phyloP scores from a whole-genome alignment of 2,329 filamentous ascomycete species.

The Boeremia lycopersici region DNA sequence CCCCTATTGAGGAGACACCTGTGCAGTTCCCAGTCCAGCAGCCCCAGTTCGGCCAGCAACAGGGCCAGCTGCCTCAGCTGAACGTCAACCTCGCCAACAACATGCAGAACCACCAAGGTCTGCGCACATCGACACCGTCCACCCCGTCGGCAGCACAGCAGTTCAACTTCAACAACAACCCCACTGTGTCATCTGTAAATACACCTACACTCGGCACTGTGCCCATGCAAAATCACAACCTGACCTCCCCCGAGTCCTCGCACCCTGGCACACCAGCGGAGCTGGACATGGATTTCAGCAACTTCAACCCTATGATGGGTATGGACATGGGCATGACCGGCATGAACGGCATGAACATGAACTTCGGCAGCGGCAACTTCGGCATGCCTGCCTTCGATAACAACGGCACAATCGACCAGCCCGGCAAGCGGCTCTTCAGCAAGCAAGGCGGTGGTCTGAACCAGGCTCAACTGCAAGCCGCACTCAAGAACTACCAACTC shows the following conservation, averaged over 20 bases:
- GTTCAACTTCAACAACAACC: conserved; percentile 87
- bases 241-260: conserved; percentile 69
- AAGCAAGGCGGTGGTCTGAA: conserved; percentile 74
- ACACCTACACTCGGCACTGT: conserved; percentile 88
- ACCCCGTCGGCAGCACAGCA: conserved; percentile 73
- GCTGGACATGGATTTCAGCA: conserved; percentile 72
- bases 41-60: conserved; percentile 60
- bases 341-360: conserved; percentile 44
- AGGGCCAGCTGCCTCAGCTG: conserved; percentile 69
- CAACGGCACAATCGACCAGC: conserved; percentile 76
- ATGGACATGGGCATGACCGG: conserved; percentile 38
- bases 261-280: conserved; percentile 73
- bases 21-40: conserved; percentile 64
- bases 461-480: conserved; percentile 73
- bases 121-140: conserved; percentile 83
- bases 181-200: conserved; percentile 95
- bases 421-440: conserved; percentile 90
- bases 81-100: conserved; percentile 80
- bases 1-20: conserved; percentile 70
- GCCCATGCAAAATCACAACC: conserved; percentile 65
- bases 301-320: conserved; percentile 47
- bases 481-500: conserved; percentile 76
- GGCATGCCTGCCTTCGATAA: conserved; percentile 50
- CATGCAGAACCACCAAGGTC: conserved; percentile 71
- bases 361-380: conserved; percentile 46